These are phyloP conservation scores for Galerina sulciceps DNA, from an alignment of 768 basidiomycete species.

Conservation along the genomic window DNA sequence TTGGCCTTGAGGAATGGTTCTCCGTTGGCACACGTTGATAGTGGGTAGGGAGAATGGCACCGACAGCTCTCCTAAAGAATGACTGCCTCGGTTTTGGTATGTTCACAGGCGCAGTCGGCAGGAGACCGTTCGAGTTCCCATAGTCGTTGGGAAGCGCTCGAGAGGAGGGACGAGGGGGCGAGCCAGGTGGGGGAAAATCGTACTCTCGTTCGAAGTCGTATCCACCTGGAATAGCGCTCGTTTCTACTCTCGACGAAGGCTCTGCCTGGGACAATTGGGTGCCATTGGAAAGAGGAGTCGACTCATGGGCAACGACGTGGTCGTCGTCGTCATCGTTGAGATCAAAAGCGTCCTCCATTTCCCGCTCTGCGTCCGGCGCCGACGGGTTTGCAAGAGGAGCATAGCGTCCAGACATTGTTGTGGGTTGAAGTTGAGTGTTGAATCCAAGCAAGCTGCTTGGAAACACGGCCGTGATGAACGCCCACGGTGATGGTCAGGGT, in stretches of 20 bases:
- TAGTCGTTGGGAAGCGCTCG: constrained; percentile 65
- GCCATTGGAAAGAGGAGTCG: constrained; percentile 41
- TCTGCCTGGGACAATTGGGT: constrained; percentile 8
- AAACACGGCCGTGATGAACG: constrained; percentile 1
- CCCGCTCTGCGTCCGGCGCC: constrained; percentile 51
- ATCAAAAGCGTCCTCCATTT: constrained; percentile 81
- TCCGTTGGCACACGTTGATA: constrained; percentile 58
- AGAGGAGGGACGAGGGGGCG: constrained; percentile 66
- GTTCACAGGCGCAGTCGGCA: constrained; percentile 54
- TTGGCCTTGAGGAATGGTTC: constrained; percentile 33
- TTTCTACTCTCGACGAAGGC: constrained; percentile 14
- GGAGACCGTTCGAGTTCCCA: constrained; percentile 73
- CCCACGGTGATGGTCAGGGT: constrained; percentile 1
- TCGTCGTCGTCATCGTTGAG: constrained; percentile 56
- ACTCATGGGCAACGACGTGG: constrained; percentile 35
- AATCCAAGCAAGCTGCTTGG: constrained; percentile 1
- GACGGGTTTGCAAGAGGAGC: constrained; percentile 54
- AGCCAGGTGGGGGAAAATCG: constrained; percentile 79
- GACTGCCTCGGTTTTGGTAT: constrained; percentile 45
- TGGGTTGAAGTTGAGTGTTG: constrained; percentile 8
- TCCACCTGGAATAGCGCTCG: constrained; percentile 42
- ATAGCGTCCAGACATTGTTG: constrained; percentile 54
- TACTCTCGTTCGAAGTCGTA: constrained; percentile 87
- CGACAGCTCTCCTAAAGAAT: constrained; percentile 62
- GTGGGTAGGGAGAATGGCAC: constrained; percentile 67